Percentiles rank a stretch among this genome's conserved stretches.
phyloP scores from a whole-genome alignment of 2,329 filamentous ascomycete genomes.

The Nothomitra cinnamomea region DNA sequence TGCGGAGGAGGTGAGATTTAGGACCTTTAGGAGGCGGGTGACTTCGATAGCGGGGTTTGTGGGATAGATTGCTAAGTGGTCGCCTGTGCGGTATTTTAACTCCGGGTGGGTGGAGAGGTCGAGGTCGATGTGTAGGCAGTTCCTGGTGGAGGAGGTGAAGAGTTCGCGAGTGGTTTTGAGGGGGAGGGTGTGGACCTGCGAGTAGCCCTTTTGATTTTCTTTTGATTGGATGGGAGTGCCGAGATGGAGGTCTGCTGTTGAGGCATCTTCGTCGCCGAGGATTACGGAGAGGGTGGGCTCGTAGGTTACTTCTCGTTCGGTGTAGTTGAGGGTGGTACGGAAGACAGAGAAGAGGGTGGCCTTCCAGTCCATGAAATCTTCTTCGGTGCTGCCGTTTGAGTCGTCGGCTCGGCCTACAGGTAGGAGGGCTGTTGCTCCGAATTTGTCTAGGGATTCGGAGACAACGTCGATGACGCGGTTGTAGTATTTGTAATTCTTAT shows the following conservation, averaged over 20 bases:
- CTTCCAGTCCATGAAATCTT: slow-evolving; percentile 24
- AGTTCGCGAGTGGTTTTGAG: slow-evolving; percentile 11
- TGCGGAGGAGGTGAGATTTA: slow-evolving; percentile 16
- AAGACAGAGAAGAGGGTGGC: slow-evolving; percentile 14
- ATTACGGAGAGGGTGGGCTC: slow-evolving; percentile 13
- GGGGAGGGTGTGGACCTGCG: background rate
- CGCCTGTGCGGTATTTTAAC: slow-evolving; percentile 24
- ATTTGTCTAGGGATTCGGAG: slow-evolving; percentile 11
- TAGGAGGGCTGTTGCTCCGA: slow-evolving; percentile 17
- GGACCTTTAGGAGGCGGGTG: slow-evolving; percentile 15
- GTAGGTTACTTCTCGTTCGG: slow-evolving; percentile 13
- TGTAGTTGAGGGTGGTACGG: slow-evolving; percentile 11
- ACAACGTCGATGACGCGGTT: slow-evolving; percentile 22
- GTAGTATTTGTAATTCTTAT: slow-evolving; percentile 24
- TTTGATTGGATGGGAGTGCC: slow-evolving; percentile 12
- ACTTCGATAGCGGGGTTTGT: slow-evolving; percentile 23
- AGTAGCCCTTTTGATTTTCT: too few relatives aligned
- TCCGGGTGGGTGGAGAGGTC: slow-evolving; percentile 17
- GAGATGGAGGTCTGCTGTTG: slow-evolving; percentile 10
- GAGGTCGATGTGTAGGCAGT: slow-evolving; percentile 24
- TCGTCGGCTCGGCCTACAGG: slow-evolving; percentile 20
- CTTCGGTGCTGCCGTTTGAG: slow-evolving; percentile 18
- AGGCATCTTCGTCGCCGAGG: slow-evolving; percentile 10
- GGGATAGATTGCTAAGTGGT: slow-evolving; percentile 25
- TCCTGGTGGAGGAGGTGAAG: slow-evolving; percentile 13